A percentile compares a stretch with the other conserved stretches of the same genome.
phyloP scores from a whole-genome alignment of 805 yeast species.

The Suhomyces kilbournensis region DNA sequence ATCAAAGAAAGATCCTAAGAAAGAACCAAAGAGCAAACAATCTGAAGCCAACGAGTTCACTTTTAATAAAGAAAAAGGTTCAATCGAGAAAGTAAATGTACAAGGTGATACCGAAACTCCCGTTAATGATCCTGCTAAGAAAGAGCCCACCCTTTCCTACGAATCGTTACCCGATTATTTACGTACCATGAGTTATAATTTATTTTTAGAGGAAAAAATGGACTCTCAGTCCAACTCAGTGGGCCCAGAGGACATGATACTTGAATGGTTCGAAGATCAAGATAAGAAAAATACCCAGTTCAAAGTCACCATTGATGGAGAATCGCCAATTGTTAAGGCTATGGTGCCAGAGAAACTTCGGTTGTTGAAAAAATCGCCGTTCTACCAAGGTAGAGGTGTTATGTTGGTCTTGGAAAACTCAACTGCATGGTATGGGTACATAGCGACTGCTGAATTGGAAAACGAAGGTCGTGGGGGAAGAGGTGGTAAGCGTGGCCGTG shows the following conservation, averaged over 20 bases:
- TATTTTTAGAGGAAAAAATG: slow-evolving; percentile 59
- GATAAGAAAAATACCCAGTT: slow-evolving; percentile 39
- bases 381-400: slow-evolving; percentile 55
- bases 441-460: slow-evolving; percentile 40
- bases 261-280: slow-evolving; percentile 52
- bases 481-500: slow-evolving; percentile 5
- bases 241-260: slow-evolving; percentile 40
- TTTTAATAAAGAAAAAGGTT: neutral
- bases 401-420: slow-evolving; percentile 51
- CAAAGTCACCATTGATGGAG: slow-evolving; percentile 40
- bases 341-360: slow-evolving; percentile 50
- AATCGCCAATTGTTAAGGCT: slow-evolving; percentile 48
- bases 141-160: slow-evolving; percentile 43
- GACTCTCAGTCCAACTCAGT: slow-evolving; percentile 38
- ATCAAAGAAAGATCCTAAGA: neutral
- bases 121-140: neutral
- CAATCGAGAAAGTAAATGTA: neutral
- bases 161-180: slow-evolving; percentile 51
- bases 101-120: neutral
- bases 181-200: slow-evolving; percentile 56
- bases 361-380: slow-evolving; percentile 57
- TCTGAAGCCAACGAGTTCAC: neutral
- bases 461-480: slow-evolving; percentile 2
- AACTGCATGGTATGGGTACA: slow-evolving; percentile 58
- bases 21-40: neutral